Percentiles rank a stretch among this genome's conserved stretches.
These are phyloP conservation scores for Wickerhamiella sergipiensis DNA, from an alignment of 805 yeast species.

Conservation along the genomic window DNA sequence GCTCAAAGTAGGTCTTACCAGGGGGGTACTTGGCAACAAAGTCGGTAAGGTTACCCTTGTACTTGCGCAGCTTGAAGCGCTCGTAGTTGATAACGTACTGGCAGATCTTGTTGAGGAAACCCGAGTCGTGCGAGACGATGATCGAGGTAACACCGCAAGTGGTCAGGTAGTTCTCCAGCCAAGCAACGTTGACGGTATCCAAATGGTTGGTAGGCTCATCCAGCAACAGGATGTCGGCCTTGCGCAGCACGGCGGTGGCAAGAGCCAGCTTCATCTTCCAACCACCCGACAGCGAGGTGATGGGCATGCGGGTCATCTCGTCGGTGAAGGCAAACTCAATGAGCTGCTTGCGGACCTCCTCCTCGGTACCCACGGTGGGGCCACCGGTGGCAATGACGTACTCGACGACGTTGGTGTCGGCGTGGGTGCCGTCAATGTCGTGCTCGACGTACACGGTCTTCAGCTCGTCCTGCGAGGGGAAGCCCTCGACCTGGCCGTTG, in stretches of 20 bases:
- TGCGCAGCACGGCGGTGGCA: slow-evolving; percentile 98
- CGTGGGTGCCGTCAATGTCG: slow-evolving; percentile 88
- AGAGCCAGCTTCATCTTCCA: slow-evolving; percentile 98
- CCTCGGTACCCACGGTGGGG: slow-evolving; percentile 50
- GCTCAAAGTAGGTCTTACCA: slow-evolving; percentile 89
- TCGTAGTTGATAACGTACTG: slow-evolving; percentile 95
- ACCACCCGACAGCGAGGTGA: slow-evolving; percentile 71
- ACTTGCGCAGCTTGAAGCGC: slow-evolving; percentile 83
- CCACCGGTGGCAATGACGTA: slow-evolving; percentile 80
- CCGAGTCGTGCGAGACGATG: slow-evolving; percentile 96
- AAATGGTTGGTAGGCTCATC: slow-evolving; percentile 99
- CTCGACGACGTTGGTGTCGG: slow-evolving; percentile 72
- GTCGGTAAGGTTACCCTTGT: slow-evolving; percentile 89
- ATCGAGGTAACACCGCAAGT: slow-evolving; percentile 79
- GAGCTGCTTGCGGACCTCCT: slow-evolving; percentile 64
- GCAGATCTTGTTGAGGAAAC: slow-evolving; percentile 89
- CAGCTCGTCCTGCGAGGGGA: slow-evolving; percentile 77
- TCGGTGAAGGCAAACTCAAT: slow-evolving; percentile 83
- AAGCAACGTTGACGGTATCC: slow-evolving; percentile 84
- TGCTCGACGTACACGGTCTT: slow-evolving; percentile 96
- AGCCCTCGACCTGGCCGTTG: slow-evolving; percentile 92
- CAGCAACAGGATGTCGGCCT: slow-evolving; percentile 83
- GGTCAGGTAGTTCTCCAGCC: slow-evolving; percentile 77
- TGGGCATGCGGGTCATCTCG: slow-evolving; percentile 82
- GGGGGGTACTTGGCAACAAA: slow-evolving; percentile 89